phyloP scores from a whole-genome alignment of 495 filamentous ascomycete genomes.

The Saxophila tyrrhenica region DNA sequence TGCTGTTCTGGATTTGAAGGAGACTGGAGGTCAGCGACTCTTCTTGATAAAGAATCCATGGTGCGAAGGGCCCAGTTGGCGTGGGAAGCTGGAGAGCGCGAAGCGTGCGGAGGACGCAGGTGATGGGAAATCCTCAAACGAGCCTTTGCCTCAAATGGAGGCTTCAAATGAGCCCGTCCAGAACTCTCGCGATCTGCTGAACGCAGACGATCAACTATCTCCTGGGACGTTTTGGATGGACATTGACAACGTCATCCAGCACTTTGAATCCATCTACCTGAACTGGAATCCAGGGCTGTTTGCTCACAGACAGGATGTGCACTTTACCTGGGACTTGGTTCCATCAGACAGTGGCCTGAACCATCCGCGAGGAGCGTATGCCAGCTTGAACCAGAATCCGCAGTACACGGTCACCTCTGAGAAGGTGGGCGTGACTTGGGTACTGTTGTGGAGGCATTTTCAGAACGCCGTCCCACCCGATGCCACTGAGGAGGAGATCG shows the following conservation, averaged over 20 bases:
- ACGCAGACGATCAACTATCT: slow-evolving; percentile 23
- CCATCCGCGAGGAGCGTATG: slow-evolving; percentile 10
- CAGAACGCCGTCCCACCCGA: slow-evolving; percentile 22
- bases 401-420: slow-evolving; percentile 62
- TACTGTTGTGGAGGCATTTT: slow-evolving; percentile 79
- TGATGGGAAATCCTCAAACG: background rate
- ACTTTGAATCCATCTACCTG: slow-evolving; percentile 89
- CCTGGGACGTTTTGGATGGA: slow-evolving; percentile 89
- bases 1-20: slow-evolving; percentile 71
- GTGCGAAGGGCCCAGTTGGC: slow-evolving; percentile 69
- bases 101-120: background rate
- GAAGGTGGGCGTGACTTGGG: slow-evolving; percentile 56
- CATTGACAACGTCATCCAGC: slow-evolving; percentile 68
- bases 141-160: background rate
- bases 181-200: slow-evolving; percentile 15
- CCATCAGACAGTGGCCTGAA: slow-evolving; percentile 43
- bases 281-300: slow-evolving; percentile 96
- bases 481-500: slow-evolving; percentile 16
- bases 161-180: slow-evolving; percentile 3
- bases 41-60: slow-evolving; percentile 93
- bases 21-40: slow-evolving; percentile 47
- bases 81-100: slow-evolving; percentile 27
- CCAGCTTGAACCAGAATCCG: slow-evolving; percentile 33
- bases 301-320: slow-evolving; percentile 65
- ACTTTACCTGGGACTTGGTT: slow-evolving; percentile 77